Evolutionary conservation across 176 grass and related monocot species (phyloP).

Genomic region (Typha latifolia): DNA sequence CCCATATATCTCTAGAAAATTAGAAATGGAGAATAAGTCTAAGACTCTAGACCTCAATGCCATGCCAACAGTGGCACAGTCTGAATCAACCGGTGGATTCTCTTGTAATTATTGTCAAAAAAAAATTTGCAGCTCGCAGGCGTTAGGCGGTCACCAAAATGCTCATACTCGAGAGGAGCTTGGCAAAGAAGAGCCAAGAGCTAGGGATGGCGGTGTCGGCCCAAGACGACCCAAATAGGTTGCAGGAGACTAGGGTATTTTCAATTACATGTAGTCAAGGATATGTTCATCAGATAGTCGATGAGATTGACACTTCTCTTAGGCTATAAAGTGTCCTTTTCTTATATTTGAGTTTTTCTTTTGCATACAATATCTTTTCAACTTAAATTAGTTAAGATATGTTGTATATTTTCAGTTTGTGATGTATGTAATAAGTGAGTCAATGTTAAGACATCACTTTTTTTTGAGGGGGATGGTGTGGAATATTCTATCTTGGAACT

Average conservation of each 20-base stretch:
- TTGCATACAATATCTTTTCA: too few relatives aligned
- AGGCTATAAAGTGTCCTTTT: slow-evolving; percentile 1
- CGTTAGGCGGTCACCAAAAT: slow-evolving; percentile 34
- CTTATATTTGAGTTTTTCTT: too few relatives aligned
- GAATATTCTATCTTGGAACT: too few relatives aligned
- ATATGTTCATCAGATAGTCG: slow-evolving; percentile 6
- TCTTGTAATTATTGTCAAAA: slow-evolving; percentile 29
- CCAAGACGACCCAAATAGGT: neutral
- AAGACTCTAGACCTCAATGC: slow-evolving; percentile 22
- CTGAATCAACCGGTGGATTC: slow-evolving; percentile 11
- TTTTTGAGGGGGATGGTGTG: too few relatives aligned
- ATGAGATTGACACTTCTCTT: slow-evolving; percentile 27
- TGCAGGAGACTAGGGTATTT: neutral
- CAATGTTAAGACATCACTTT: too few relatives aligned
- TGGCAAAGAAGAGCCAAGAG: slow-evolving; percentile 20
- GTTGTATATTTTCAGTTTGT: too few relatives aligned
- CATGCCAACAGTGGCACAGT: neutral
- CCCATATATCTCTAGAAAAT: slow-evolving; percentile 3
- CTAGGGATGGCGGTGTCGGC: slow-evolving; percentile 15
- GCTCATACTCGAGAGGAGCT: slow-evolving; percentile 32
- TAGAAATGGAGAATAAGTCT: slow-evolving; percentile 7
- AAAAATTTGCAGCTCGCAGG: slow-evolving; percentile 34
- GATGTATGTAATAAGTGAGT: too few relatives aligned
- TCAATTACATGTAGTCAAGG: slow-evolving; percentile 7
- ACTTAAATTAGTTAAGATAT: too few relatives aligned